Conservation (phyloP, 2,329 filamentous ascomycete species). For the Pseudocercospora ulei region DNA sequence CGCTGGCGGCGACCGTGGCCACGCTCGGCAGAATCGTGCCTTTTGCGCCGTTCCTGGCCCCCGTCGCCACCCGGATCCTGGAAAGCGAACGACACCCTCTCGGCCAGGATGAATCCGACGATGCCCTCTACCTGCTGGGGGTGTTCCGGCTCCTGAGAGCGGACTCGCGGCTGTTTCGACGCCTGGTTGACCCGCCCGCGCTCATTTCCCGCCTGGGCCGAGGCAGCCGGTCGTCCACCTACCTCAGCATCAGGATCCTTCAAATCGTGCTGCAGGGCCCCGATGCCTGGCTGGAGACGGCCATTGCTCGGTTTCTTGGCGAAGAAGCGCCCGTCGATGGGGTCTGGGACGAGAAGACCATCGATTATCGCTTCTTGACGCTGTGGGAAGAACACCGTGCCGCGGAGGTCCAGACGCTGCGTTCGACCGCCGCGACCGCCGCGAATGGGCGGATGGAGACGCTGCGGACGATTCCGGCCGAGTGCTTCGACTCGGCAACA, state of each 20-base stretch:
- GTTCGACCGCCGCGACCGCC: too few relatives aligned
- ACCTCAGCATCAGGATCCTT: constrained; percentile 71
- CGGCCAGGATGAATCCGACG: constrained; percentile 17
- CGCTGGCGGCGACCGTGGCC: constrained; percentile 44
- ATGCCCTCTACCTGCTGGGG: constrained; percentile 48
- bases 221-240: constrained; percentile 54
- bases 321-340: constrained; percentile 52
- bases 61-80: constrained; percentile 25
- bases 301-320: constrained; percentile 58
- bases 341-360: constrained; percentile 61
- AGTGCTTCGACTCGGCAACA: constrained; percentile 37
- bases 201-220: constrained; percentile 60
- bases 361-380: constrained; percentile 68
- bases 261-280: constrained; percentile 69
- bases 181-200: constrained; percentile 54
- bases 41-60: constrained; percentile 66
- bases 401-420: constrained; percentile 29
- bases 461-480: constrained; percentile 13
- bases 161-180: constrained; percentile 58
- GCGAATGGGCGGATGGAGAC: not conserved
- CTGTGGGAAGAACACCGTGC: constrained; percentile 55
- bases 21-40: constrained; percentile 73
- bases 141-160: constrained; percentile 71
- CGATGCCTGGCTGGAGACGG: constrained; percentile 64
- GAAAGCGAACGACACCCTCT: constrained; percentile 19